phyloP scores from a whole-genome alignment of 176 grass and related monocot species.

The Phoenix dactylifera region DNA sequence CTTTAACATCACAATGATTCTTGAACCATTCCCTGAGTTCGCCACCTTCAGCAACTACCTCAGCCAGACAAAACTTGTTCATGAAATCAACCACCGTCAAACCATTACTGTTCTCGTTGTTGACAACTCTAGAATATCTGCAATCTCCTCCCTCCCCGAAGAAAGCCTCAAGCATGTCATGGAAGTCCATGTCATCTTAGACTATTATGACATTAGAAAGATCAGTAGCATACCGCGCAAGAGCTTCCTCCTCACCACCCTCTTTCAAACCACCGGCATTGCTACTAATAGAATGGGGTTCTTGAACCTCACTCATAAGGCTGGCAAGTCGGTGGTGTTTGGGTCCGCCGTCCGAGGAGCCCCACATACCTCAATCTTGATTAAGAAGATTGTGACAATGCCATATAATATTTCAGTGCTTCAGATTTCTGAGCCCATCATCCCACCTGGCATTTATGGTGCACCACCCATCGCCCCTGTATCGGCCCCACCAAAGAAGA shows the following conservation, averaged over 20 bases:
- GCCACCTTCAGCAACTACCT: background rate
- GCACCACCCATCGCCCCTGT: too few species aligned
- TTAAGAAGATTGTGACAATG: background rate
- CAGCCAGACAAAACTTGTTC: background rate
- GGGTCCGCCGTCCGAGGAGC: background rate
- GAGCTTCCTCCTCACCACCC: background rate
- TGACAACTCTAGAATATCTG: background rate
- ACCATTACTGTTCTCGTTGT: conserved; percentile 5
- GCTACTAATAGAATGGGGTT: background rate
- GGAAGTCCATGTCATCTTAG: background rate
- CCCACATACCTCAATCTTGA: background rate
- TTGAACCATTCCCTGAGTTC: background rate
- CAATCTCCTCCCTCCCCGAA: background rate
- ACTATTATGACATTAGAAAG: background rate
- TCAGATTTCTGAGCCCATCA: background rate
- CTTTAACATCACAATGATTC: background rate
- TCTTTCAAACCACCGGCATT: background rate
- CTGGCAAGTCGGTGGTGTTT: background rate
- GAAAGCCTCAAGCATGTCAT: background rate
- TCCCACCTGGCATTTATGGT: background rate
- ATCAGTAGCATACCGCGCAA: background rate
- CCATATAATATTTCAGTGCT: conserved; percentile 8
- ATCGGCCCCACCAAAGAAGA: too few species aligned
- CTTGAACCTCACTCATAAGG: background rate
- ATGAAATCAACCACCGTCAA: background rate